Percentiles rank a stretch among this genome's conserved stretches.
Evolutionary conservation across 202 grass and related monocot genomes (phyloP).

Genomic region (Dendrocalamus latiflorus): DNA sequence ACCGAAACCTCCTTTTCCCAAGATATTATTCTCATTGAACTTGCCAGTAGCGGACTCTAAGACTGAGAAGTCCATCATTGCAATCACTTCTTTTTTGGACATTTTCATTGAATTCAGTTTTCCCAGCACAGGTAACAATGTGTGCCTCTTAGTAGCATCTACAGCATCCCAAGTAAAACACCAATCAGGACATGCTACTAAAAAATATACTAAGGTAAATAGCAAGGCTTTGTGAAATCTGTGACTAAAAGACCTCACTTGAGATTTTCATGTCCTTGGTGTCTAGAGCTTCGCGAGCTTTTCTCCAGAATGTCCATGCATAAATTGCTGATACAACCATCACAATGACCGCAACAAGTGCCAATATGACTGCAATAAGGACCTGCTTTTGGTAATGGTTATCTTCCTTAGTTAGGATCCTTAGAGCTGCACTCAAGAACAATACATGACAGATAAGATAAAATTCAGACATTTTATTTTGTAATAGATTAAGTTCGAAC

Average conservation of each 20-base stretch:
- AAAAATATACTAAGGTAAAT: background rate
- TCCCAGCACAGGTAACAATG: conserved; percentile 40
- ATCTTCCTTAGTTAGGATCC: background rate
- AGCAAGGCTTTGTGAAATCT: background rate
- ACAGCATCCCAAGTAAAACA: background rate
- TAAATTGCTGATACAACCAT: conserved; percentile 23
- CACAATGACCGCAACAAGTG: conserved; percentile 12
- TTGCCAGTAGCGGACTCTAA: conserved; percentile 59
- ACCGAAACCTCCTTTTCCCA: conserved; percentile 71
- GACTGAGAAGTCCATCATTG: conserved; percentile 53
- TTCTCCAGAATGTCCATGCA: conserved; percentile 32
- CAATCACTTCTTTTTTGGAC: conserved; percentile 53
- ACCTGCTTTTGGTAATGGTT: conserved; percentile 33
- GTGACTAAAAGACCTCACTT: conserved; percentile 10
- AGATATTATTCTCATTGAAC: conserved; percentile 58
- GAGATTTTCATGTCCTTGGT: conserved; percentile 22
- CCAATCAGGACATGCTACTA: background rate
- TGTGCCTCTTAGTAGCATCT: conserved; percentile 29
- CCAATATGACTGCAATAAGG: conserved; percentile 21
- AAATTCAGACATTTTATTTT: background rate
- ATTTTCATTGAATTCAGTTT: conserved; percentile 60
- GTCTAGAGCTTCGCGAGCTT: conserved; percentile 9
- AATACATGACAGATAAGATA: background rate
- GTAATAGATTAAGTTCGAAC: background rate
- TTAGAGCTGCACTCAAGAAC: background rate